Conservation (phyloP, 129 eudicot species). For the Saussurea involucrata region DNA sequence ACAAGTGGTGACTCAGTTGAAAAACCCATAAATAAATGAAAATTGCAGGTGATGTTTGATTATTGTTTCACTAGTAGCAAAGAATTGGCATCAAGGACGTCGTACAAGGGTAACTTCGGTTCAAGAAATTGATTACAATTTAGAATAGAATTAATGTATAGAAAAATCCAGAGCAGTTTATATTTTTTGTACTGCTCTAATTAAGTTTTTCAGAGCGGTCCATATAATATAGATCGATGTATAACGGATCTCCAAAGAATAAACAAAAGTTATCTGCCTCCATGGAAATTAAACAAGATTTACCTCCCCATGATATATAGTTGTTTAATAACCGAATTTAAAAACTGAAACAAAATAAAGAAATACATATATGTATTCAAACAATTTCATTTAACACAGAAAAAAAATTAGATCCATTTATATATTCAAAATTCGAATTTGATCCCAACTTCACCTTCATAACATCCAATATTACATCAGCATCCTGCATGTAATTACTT, state of each 20-base stretch:
- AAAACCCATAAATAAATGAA: too few species aligned
- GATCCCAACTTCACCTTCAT: conserved; percentile 16
- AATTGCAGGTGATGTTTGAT: not conserved
- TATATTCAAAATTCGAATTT: conserved; percentile 25
- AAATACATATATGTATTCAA: not conserved
- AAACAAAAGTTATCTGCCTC: too few species aligned
- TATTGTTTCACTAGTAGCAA: not conserved
- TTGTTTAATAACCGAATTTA: not conserved
- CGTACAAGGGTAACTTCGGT: not conserved
- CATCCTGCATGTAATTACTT: conserved; percentile 12
- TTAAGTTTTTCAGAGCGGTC: too few species aligned
- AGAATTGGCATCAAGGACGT: not conserved
- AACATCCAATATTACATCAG: conserved; percentile 17
- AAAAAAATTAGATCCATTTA: conserved; percentile 1
- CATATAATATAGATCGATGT: too few species aligned
- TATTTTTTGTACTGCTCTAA: too few species aligned
- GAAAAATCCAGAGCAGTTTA: too few species aligned
- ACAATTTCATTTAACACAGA: not conserved
- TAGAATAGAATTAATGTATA: too few species aligned
- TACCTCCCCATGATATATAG: too few species aligned
- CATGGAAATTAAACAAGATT: too few species aligned
- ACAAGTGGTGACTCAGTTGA: too few species aligned
- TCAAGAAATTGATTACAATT: not conserved
- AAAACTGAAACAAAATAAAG: too few species aligned
- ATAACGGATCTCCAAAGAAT: too few species aligned